Percentiles rank a stretch among this genome's conserved stretches.
Conservation (phyloP, 352 stramenopile species). For the Pilasporangium apinafurcum region DNA sequence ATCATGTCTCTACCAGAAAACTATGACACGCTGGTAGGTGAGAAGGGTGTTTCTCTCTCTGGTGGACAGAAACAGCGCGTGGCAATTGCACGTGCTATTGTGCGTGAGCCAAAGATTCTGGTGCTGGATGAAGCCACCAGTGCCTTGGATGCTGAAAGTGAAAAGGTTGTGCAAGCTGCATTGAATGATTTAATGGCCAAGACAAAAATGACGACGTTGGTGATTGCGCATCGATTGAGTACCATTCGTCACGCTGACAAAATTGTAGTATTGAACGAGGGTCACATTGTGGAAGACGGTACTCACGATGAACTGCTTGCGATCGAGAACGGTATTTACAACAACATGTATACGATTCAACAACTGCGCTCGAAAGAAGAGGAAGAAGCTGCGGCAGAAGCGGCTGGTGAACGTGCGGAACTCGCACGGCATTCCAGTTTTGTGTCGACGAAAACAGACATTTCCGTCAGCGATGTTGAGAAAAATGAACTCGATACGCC, state of each 20-base stretch:
- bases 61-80: slow-evolving; percentile 51
- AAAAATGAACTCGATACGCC: not conserved
- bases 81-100: slow-evolving; percentile 31
- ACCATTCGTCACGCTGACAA: slow-evolving; percentile 45
- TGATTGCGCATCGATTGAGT: slow-evolving; percentile 44
- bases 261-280: slow-evolving; percentile 26
- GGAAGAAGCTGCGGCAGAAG: not conserved
- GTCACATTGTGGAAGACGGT: slow-evolving; percentile 25
- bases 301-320: slow-evolving; percentile 25
- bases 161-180: slow-evolving; percentile 23
- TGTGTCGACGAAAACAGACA: not conserved
- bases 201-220: slow-evolving; percentile 47
- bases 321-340: slow-evolving; percentile 65
- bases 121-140: slow-evolving; percentile 45
- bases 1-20: slow-evolving; percentile 84
- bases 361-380: not conserved
- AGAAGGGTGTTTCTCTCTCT: slow-evolving; percentile 43
- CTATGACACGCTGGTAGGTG: slow-evolving; percentile 80
- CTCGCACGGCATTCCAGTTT: not conserved
- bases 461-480: not conserved
- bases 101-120: slow-evolving; percentile 37
- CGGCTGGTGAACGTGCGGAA: not conserved
- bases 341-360: slow-evolving; percentile 78
- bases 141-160: slow-evolving; percentile 24
- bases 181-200: slow-evolving; percentile 22